Evolutionary conservation across 768 basidiomycete species (phyloP).

Genomic region (Boletus rufocinnamomeus): DNA sequence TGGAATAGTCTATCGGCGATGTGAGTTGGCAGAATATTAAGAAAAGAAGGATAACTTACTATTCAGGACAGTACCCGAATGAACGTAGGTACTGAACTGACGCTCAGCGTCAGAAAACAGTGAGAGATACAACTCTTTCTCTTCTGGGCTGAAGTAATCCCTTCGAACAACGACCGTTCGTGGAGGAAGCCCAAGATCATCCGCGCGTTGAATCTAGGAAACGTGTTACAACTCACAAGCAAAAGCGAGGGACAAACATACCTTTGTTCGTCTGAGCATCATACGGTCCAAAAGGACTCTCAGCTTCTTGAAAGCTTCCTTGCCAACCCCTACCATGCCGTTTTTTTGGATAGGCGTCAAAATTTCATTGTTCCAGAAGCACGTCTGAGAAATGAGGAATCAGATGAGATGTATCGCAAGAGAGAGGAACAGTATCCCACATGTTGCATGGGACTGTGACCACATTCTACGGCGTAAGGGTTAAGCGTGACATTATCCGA

Average conservation of each 20-base stretch:
- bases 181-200: slow-evolving; percentile 94
- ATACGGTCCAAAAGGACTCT: slow-evolving; percentile 86
- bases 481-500: background rate
- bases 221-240: background rate
- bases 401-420: background rate
- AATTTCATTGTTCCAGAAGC: slow-evolving; percentile 97
- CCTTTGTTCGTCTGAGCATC: slow-evolving; percentile 94
- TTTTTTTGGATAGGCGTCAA: slow-evolving; percentile 93
- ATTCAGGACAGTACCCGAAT: slow-evolving; percentile 88
- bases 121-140: slow-evolving; percentile 92
- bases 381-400: slow-evolving; percentile 53
- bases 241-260: slow-evolving; percentile 23
- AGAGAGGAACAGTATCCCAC: slow-evolving; percentile 37
- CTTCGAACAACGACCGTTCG: slow-evolving; percentile 84
- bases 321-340: slow-evolving; percentile 80
- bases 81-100: slow-evolving; percentile 88
- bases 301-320: slow-evolving; percentile 87
- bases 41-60: slow-evolving; percentile 53
- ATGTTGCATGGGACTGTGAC: slow-evolving; percentile 84
- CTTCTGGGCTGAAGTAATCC: slow-evolving; percentile 95
- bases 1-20: slow-evolving; percentile 69
- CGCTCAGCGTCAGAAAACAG: slow-evolving; percentile 92
- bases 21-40: slow-evolving; percentile 9
- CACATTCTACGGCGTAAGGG: slow-evolving; percentile 57
- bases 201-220: slow-evolving; percentile 83